These are phyloP conservation scores for Arabidopsis suecica DNA, from an alignment of 345 rosid species.

Conservation along the genomic window DNA sequence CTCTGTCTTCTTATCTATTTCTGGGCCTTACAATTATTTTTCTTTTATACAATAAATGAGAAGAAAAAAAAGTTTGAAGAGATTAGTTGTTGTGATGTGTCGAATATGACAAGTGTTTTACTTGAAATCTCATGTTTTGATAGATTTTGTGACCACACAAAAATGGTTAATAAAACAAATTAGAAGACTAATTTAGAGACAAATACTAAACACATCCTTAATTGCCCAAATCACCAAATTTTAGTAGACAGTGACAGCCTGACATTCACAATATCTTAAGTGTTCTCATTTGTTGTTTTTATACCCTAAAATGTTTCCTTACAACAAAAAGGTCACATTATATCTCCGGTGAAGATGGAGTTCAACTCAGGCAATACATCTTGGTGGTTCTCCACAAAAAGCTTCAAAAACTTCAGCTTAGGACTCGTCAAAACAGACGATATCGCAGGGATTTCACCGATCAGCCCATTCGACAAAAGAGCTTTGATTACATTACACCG, in stretches of 20 bases:
- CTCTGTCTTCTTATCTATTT: constrained; percentile 43
- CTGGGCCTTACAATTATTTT: constrained; percentile 29
- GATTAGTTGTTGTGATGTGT: not conserved
- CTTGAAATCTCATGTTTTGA: constrained; percentile 2
- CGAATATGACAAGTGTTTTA: constrained; percentile 33
- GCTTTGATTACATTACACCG: constrained; percentile 45
- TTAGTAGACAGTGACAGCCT: not conserved
- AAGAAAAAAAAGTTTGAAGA: not conserved
- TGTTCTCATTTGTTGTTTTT: not conserved
- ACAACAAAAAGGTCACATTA: constrained; percentile 15
- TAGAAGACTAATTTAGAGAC: not conserved
- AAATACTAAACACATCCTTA: not conserved
- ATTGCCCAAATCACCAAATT: constrained; percentile 4
- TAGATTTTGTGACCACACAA: not conserved
- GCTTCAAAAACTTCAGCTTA: constrained; percentile 18
- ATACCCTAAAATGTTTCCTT: not conserved
- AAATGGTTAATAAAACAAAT: constrained; percentile 3
- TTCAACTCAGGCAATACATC: constrained; percentile 7
- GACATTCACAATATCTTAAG: not conserved
- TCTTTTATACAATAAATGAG: not conserved
- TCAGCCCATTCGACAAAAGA: constrained; percentile 39
- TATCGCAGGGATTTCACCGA: constrained; percentile 24
- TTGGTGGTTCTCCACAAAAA: constrained; percentile 30
- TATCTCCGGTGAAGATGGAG: constrained; percentile 25
- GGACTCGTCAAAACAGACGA: constrained; percentile 36